These are phyloP conservation scores for Calamus simplicifolius DNA, from an alignment of 176 grass and related monocot genomes.

Conservation along the genomic window DNA sequence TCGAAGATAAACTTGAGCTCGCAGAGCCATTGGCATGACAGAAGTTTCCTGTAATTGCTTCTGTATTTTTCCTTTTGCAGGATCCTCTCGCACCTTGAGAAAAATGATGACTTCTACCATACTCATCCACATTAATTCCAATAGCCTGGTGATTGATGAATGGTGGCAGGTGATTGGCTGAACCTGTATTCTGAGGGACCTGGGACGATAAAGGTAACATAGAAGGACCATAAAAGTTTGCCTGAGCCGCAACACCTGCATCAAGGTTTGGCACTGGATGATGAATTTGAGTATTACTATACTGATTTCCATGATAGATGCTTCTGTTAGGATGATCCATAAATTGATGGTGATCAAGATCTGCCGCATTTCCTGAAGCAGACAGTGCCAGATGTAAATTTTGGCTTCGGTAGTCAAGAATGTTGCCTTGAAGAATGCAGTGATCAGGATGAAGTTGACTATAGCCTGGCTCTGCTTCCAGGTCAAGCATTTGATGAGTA, in stretches of 20 bases:
- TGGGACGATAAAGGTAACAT: constrained; percentile 25
- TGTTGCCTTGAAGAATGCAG: constrained; percentile 25
- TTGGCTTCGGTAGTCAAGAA: constrained; percentile 19
- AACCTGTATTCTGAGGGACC: constrained; percentile 31
- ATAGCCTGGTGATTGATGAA: constrained; percentile 31
- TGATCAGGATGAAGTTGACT: constrained; percentile 29
- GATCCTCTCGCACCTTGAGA: constrained; percentile 23
- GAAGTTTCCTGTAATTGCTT: constrained; percentile 21
- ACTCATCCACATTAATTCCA: constrained; percentile 26
- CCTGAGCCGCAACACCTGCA: constrained; percentile 20
- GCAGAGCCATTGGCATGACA: constrained; percentile 37
- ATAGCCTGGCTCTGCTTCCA: constrained; percentile 30
- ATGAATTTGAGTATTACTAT: constrained; percentile 26
- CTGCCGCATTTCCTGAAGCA: constrained; percentile 26
- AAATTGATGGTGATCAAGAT: constrained; percentile 25
- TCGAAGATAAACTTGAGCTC: constrained; percentile 45
- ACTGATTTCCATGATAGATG: constrained; percentile 30
- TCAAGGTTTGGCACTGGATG: constrained; percentile 23
- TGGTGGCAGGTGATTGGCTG: constrained; percentile 16
- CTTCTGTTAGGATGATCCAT: constrained; percentile 23
- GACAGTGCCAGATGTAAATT: constrained; percentile 21
- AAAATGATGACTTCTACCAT: constrained; percentile 34
- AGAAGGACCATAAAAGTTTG: constrained; percentile 30
- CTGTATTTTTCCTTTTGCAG: constrained; percentile 42
- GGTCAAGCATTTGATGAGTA: constrained; percentile 26